These are phyloP conservation scores for Pachysolen tannophilus DNA, from an alignment of 805 yeast genomes.

Conservation along the genomic window DNA sequence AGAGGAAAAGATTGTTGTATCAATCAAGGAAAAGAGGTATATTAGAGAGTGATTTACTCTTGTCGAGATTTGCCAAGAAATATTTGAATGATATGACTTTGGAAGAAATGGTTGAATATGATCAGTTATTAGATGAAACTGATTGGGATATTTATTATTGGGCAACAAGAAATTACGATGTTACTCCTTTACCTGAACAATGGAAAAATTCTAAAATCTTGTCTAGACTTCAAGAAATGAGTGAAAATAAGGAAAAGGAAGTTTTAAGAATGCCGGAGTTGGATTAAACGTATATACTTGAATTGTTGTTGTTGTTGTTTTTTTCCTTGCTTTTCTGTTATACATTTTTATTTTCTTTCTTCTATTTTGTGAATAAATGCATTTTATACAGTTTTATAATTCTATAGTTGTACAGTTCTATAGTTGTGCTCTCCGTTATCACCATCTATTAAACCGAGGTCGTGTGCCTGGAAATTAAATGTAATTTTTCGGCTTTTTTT, in stretches of 20 bases:
- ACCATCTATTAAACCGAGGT: neutral
- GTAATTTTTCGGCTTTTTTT: no score
- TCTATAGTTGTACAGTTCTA: no score
- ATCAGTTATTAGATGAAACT: conserved; percentile 77
- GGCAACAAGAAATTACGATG: conserved; percentile 80
- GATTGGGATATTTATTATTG: conserved; percentile 99
- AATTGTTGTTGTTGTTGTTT: no score
- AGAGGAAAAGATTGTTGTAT: conserved; percentile 82
- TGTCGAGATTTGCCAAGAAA: conserved; percentile 79
- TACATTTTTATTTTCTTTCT: no score
- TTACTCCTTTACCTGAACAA: conserved; percentile 80
- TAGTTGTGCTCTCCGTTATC: neutral
- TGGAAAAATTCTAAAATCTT: conserved; percentile 71
- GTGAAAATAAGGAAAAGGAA: conserved; percentile 63
- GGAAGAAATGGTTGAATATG: conserved; percentile 79
- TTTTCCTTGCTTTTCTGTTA: no score
- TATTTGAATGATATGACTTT: conserved; percentile 50
- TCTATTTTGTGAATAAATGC: no score
- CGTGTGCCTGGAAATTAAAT: no score
- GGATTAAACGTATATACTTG: conserved; percentile 15
- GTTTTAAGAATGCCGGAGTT: conserved; percentile 84
- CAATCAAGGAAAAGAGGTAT: conserved; percentile 95
- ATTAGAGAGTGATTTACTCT: conserved; percentile 80
- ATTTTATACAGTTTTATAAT: no score
- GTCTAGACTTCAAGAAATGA: conserved; percentile 57